Evolutionary conservation across 768 basidiomycete genomes (phyloP).

Genomic region (Tricholoma hemisulphureum): DNA sequence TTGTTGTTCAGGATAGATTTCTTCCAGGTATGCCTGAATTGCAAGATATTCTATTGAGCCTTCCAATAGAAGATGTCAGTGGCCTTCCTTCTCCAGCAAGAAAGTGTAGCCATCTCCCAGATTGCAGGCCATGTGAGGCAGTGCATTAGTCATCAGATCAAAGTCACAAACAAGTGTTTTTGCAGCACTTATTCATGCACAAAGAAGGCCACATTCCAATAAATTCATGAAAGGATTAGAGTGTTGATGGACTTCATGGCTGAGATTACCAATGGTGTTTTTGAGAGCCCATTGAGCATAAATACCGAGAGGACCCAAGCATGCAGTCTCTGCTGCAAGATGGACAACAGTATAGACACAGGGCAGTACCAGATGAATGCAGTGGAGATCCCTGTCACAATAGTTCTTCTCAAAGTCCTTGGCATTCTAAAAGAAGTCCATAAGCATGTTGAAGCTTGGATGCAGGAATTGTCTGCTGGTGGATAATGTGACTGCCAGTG

Average conservation of each 20-base stretch:
- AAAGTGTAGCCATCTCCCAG: not conserved
- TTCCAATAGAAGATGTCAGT: not conserved
- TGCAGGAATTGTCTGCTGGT: not conserved
- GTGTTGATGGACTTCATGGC: constrained; percentile 10
- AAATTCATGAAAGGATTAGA: constrained; percentile 18
- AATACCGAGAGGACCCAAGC: constrained; percentile 17
- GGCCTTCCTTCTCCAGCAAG: not conserved
- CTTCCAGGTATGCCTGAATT: not conserved
- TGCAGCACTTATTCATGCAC: not conserved
- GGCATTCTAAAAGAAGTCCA: not conserved
- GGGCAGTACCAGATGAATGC: not conserved
- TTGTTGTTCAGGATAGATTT: too few relatives aligned
- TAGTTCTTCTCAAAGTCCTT: not conserved
- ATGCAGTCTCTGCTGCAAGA: not conserved
- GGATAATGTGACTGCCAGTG: not conserved
- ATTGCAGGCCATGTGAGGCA: not conserved
- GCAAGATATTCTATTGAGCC: not conserved
- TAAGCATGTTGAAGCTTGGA: not conserved
- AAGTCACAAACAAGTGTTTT: not conserved
- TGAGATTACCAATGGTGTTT: constrained; percentile 5
- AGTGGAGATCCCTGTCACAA: not conserved
- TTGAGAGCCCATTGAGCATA: constrained; percentile 20
- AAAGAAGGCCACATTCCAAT: not conserved
- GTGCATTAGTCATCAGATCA: not conserved
- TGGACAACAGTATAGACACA: not conserved